phyloP scores from a whole-genome alignment of 345 rosid genomes.

The Euphorbia lathyris region DNA sequence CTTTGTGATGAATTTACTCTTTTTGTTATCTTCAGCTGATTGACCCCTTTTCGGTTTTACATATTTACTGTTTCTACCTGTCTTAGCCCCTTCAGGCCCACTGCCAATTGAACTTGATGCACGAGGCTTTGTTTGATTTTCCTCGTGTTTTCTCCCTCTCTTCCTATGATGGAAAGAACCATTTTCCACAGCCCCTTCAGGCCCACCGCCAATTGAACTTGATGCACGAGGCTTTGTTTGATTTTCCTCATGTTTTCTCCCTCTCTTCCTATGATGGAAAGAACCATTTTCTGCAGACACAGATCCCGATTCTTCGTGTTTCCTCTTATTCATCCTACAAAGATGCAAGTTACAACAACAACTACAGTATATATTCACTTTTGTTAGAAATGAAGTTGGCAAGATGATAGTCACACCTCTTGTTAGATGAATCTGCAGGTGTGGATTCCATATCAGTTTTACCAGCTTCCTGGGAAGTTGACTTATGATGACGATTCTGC shows the following conservation, averaged over 20 bases:
- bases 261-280: conserved; percentile 16
- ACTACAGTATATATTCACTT: neutral
- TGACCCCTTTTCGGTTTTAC: conserved; percentile 16
- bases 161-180: conserved; percentile 11
- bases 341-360: neutral
- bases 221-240: conserved; percentile 2
- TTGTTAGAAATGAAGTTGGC: neutral
- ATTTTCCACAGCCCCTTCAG: conserved; percentile 17
- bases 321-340: conserved; percentile 27
- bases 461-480: conserved; percentile 45
- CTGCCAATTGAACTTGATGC: conserved; percentile 11
- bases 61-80: neutral
- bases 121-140: conserved; percentile 2
- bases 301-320: conserved; percentile 16
- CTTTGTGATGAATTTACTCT: conserved; percentile 15
- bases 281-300: neutral
- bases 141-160: conserved; percentile 21
- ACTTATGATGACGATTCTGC: conserved; percentile 68
- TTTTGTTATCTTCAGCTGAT: conserved; percentile 15
- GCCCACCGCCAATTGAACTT: conserved; percentile 13
- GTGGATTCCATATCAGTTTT: conserved; percentile 13
- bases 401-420: conserved; percentile 17
- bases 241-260: conserved; percentile 15
- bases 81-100: conserved; percentile 20
- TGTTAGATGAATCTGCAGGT: conserved; percentile 12